Conservation (phyloP, 1,139 yeast genomes). For the Yamadazyma dushanensis region DNA sequence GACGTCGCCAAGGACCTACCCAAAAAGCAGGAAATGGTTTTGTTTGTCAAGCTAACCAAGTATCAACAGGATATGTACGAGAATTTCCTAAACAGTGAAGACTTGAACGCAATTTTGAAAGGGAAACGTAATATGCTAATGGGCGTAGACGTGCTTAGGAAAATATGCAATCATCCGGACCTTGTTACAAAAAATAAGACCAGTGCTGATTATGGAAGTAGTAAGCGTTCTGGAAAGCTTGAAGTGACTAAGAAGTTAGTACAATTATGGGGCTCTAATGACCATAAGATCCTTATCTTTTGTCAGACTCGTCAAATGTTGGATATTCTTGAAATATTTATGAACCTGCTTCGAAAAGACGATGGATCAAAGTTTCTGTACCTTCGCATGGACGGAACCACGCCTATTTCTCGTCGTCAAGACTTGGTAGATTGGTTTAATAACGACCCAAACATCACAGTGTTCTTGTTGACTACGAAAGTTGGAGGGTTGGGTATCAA, state of each 20-base stretch:
- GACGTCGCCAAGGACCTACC: conserved; percentile 98
- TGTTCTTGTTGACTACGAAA: conserved; percentile 84
- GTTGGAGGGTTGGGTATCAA: conserved; percentile 97
- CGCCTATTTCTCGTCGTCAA: conserved; percentile 78
- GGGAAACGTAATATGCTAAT: conserved; percentile 81
- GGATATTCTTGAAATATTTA: conserved; percentile 71
- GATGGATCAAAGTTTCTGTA: conserved; percentile 38
- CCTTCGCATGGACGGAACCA: conserved; percentile 92
- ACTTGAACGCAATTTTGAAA: conserved; percentile 64
- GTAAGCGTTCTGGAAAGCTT: conserved; percentile 82
- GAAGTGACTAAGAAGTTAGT: conserved; percentile 80
- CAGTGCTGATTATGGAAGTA: conserved; percentile 60
- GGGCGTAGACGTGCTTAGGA: conserved; percentile 88
- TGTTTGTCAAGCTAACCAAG: conserved; percentile 82
- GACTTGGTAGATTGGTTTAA: conserved; percentile 79
- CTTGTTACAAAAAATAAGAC: conserved; percentile 50
- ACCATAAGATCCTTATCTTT: conserved; percentile 77
- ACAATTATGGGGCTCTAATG: conserved; percentile 73
- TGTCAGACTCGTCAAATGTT: conserved; percentile 95
- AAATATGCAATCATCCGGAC: conserved; percentile 96
- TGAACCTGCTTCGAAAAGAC: conserved; percentile 37
- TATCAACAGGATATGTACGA: conserved; percentile 74
- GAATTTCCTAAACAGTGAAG: conserved; percentile 73
- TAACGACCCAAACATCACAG: conserved; percentile 51
- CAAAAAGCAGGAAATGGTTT: conserved; percentile 87